phyloP scores from a whole-genome alignment of 306 rosid genomes.

The Prunus padus region DNA sequence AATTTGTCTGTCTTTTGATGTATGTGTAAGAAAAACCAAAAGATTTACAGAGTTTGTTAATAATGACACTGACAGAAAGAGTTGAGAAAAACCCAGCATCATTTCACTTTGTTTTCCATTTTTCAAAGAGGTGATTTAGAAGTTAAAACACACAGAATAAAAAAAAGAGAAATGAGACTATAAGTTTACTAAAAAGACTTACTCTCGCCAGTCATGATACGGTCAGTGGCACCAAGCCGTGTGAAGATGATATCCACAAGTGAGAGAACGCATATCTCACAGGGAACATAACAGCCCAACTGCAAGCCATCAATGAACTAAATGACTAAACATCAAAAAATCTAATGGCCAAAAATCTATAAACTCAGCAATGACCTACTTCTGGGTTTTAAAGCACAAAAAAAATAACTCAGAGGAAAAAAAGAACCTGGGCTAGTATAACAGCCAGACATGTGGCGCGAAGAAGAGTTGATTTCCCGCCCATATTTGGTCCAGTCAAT shows the following conservation, averaged over 20 bases:
- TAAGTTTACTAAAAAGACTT: slow-evolving; percentile 33
- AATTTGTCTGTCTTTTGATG: not conserved
- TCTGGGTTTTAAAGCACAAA: not conserved
- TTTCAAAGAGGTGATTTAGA: not conserved
- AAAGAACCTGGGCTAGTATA: slow-evolving; percentile 82
- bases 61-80: not conserved
- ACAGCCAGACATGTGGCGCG: slow-evolving; percentile 95
- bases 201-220: slow-evolving; percentile 99
- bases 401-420: slow-evolving; percentile 3
- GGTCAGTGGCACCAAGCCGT: slow-evolving; percentile 95
- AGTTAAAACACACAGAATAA: not conserved
- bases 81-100: not conserved
- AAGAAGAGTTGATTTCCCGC: slow-evolving; percentile 92
- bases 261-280: slow-evolving; percentile 69
- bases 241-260: slow-evolving; percentile 89
- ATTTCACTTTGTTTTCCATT: not conserved
- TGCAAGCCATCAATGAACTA: slow-evolving; percentile 43
- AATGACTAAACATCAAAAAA: slow-evolving; percentile 19
- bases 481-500: slow-evolving; percentile 97
- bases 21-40: not conserved
- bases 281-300: slow-evolving; percentile 95
- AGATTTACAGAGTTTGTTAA: not conserved
- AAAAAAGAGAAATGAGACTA: not conserved
- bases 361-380: not conserved
- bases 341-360: not conserved